Base-by-base conservation (phyloP, 1,139 yeast species). In the Kazachstania sp. region DNA sequence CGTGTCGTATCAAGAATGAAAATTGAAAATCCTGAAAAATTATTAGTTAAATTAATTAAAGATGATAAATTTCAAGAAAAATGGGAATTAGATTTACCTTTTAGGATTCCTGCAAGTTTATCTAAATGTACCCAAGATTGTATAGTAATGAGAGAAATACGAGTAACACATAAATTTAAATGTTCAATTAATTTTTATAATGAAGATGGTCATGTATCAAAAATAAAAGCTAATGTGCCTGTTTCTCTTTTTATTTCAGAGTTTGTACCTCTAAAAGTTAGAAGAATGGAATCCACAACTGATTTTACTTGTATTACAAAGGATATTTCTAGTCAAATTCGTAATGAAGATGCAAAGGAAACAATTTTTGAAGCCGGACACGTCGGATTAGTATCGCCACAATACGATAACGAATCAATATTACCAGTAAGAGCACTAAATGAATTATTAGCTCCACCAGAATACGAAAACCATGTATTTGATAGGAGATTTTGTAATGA, bases 111-210 rank as follows among this genome's bases (percentile, higher is more conserved):
- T 0, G 73, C 88, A 5, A 78, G 83, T 48, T 71, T 92, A 48
- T 73, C 87, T 1, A 76, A 78, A 57, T 78, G 92, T 60, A 82
- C 95, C 1, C 98, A 90, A 64, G 97, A 92, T 65, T 85, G 92
- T 60, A 83, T 79, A 50, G 72, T 86, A 39, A 69, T 66, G 54
- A 74, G 66, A 47, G 75, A 58, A 60, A 78, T 66, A 69, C 74
- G 71, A 50, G 84, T 82, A 4, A 75, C 79, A 51, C 92, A 84
- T 62, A 74, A 84, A 55, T 59, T 84, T 40, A 74, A 82, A 50
- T 69, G 82, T 30, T 72, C 72, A 2, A 74, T 84, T 28, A 77
- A 76, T 46, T 63, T 84, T 41, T 67, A 73, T 26, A 83, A 82
- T 58, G 69, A 76, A 2, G 79, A 75, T 51, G 86, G 87, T 1